Percentiles rank a stretch among this genome's conserved stretches.
phyloP scores from a whole-genome alignment of 805 yeast species.

The Candida khao-thaluensis region DNA sequence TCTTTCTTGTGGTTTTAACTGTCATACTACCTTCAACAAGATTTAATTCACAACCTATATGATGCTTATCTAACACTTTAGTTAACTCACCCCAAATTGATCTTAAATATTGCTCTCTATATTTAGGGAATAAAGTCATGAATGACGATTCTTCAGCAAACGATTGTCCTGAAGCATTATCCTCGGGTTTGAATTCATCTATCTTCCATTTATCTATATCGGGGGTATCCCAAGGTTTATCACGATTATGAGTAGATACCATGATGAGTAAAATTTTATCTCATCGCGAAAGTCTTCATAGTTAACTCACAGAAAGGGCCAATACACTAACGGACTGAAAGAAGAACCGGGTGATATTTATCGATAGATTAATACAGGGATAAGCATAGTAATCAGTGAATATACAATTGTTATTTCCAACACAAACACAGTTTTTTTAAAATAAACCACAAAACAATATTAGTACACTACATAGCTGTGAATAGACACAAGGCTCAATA shows the following conservation, averaged over 20 bases:
- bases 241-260: conserved; percentile 92
- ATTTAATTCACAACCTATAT: conserved; percentile 81
- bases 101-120: conserved; percentile 86
- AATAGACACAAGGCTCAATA: too few relatives aligned
- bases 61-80: conserved; percentile 65
- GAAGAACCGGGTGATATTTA: too few relatives aligned
- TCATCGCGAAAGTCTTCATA: conserved; percentile 12
- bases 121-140: conserved; percentile 93
- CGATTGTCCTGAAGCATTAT: conserved; percentile 80
- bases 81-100: conserved; percentile 95
- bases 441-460: too few relatives aligned
- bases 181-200: conserved; percentile 87
- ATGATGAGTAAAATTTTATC: conserved; percentile 35
- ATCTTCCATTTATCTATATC: conserved; percentile 91
- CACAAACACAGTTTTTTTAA: too few relatives aligned
- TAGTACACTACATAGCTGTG: too few relatives aligned
- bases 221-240: conserved; percentile 97
- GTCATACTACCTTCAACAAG: conserved; percentile 97
- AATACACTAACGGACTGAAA: too few relatives aligned
- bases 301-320: too few relatives aligned
- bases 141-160: conserved; percentile 96
- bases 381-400: too few relatives aligned
- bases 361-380: too few relatives aligned
- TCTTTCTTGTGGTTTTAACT: conserved; percentile 91
- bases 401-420: too few relatives aligned